phyloP scores from a whole-genome alignment of 2,329 filamentous ascomycete genomes.

The Pleoardoris graminearum region DNA sequence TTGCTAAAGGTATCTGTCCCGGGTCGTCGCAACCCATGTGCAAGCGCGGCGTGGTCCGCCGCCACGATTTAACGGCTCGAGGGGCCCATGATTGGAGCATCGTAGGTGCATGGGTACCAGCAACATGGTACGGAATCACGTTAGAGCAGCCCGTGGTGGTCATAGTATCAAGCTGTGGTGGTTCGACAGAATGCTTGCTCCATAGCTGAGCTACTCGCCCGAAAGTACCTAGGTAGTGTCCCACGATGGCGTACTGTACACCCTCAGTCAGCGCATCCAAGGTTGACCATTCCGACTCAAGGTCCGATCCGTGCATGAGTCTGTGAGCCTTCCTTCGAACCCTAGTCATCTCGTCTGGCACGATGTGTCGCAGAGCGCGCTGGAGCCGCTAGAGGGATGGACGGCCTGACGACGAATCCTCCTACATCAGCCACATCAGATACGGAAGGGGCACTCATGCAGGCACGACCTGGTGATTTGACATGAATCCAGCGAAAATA shows the following conservation, averaged over 20 bases:
- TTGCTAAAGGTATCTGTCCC: too few relatives aligned
- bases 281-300: background rate
- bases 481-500: background rate
- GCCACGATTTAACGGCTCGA: background rate
- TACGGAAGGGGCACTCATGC: conserved; percentile 5
- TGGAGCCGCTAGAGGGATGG: background rate
- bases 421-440: conserved; percentile 1
- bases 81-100: conserved; percentile 2
- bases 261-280: background rate
- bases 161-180: background rate
- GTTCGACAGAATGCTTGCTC: too few relatives aligned
- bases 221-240: background rate
- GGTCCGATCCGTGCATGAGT: background rate
- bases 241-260: background rate
- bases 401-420: background rate
- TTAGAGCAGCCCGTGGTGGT: background rate
- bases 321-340: background rate
- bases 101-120: background rate
- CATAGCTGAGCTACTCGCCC: too few relatives aligned
- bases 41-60: background rate
- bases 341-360: conserved; percentile 3
- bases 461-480: background rate
- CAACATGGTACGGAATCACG: background rate
- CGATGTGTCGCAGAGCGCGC: background rate
- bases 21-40: too few relatives aligned